Conservation (phyloP, 2,329 filamentous ascomycete genomes). For the Acarospora socialis region DNA sequence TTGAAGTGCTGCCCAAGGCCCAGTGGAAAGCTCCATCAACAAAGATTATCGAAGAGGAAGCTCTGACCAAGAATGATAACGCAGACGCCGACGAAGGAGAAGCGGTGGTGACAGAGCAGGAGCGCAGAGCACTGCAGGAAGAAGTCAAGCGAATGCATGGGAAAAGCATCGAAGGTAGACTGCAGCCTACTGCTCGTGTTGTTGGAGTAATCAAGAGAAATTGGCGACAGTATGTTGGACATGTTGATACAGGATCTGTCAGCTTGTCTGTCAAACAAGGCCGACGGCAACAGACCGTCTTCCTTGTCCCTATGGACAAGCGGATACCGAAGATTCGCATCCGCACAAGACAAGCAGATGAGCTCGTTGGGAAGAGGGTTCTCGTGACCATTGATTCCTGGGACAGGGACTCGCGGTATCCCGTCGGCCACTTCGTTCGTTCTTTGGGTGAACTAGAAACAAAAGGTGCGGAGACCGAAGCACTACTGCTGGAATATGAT, state of each 20-base stretch:
- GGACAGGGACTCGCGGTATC: conserved; percentile 87
- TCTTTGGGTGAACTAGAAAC: conserved; percentile 88
- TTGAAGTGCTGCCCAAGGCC: conserved; percentile 82
- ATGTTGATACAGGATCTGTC: conserved; percentile 78
- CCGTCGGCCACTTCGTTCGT: conserved; percentile 83
- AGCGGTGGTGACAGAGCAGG: conserved; percentile 73
- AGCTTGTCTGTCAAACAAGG: conserved; percentile 60
- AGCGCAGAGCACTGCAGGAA: conserved; percentile 75
- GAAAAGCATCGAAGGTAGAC: conserved; percentile 57
- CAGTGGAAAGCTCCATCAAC: conserved; percentile 96
- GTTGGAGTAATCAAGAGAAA: conserved; percentile 90
- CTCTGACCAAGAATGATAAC: conserved; percentile 83
- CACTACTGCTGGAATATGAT: conserved; percentile 84
- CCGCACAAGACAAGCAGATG: conserved; percentile 75
- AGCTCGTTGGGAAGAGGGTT: conserved; percentile 80
- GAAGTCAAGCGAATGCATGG: conserved; percentile 78
- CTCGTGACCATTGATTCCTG: conserved; percentile 89
- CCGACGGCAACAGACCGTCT: conserved; percentile 79
- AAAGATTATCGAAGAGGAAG: conserved; percentile 90
- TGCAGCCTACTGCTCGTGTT: conserved; percentile 82
- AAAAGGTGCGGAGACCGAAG: conserved; percentile 95
- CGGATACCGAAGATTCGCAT: conserved; percentile 91
- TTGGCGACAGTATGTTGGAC: conserved; percentile 95
- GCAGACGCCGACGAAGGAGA: conserved; percentile 67
- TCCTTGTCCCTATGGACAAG: conserved; percentile 96